Percentiles rank a stretch among this genome's conserved stretches.
Conservation (phyloP, 495 filamentous ascomycete species). For the Lasiosphaeria miniovina region DNA sequence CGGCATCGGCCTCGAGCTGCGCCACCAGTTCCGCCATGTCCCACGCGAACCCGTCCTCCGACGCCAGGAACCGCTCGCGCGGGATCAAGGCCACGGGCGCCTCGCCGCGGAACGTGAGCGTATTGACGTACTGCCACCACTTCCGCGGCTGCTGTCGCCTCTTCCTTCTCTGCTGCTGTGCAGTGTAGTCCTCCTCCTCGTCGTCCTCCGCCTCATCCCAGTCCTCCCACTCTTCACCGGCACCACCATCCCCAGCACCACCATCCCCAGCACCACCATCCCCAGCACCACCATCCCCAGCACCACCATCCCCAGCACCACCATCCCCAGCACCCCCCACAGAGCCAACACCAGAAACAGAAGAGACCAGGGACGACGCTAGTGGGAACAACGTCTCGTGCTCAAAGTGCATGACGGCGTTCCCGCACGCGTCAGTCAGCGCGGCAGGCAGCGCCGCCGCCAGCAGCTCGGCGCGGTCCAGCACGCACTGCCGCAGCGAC, state of each 20-base stretch:
- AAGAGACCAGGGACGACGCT: neutral
- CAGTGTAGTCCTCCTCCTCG: no score
- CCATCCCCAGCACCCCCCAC: neutral
- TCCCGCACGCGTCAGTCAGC: neutral
- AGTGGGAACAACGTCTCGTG: slow-evolving; percentile 1
- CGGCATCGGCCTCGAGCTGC: slow-evolving; percentile 19
- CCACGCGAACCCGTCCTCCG: slow-evolving; percentile 37
- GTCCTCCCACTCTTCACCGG: neutral
- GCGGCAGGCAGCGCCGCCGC: neutral
- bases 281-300: neutral
- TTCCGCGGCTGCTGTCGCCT: neutral
- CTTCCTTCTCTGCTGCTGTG: neutral
- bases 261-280: neutral
- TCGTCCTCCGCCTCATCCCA: no score
- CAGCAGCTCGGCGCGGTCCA: neutral
- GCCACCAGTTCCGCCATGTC: slow-evolving; percentile 33
- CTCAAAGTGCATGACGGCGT: slow-evolving; percentile 3
- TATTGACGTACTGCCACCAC: slow-evolving; percentile 25
- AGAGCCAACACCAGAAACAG: neutral
- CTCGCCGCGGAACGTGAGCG: slow-evolving; percentile 24
- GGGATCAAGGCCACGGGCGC: slow-evolving; percentile 23
- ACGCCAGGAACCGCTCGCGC: slow-evolving; percentile 25
- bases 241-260: neutral
- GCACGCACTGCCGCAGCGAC: neutral
- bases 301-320: neutral